Conservation (phyloP, 768 basidiomycete species). For the Lactarius pseudohatsudake region DNA sequence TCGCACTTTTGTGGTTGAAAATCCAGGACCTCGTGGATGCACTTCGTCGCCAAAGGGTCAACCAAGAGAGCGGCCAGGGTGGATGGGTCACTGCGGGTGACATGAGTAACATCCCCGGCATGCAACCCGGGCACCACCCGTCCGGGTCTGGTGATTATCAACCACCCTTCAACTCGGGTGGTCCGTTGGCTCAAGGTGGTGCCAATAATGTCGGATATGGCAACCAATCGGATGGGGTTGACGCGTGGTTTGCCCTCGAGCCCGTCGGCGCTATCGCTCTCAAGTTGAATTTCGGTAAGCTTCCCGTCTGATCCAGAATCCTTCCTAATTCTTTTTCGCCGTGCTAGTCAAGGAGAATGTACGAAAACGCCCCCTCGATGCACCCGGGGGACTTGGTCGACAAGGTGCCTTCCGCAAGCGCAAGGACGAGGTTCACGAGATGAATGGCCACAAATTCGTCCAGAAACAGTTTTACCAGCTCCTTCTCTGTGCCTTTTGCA, state of each 20-base stretch:
- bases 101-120: conserved; percentile 49
- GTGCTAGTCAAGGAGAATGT: conserved; percentile 93
- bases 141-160: conserved; percentile 28
- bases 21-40: conserved; percentile 95
- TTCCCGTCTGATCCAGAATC: conserved; percentile 16
- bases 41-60: conserved; percentile 86
- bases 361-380: conserved; percentile 92
- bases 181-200: conserved; percentile 10
- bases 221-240: conserved; percentile 69
- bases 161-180: conserved; percentile 12
- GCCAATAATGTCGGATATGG: conserved; percentile 16
- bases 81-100: conserved; percentile 96
- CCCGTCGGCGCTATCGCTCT: conserved; percentile 92
- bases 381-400: conserved; percentile 87
- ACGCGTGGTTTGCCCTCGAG: conserved; percentile 97
- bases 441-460: conserved; percentile 99
- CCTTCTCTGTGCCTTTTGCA: conserved; percentile 97
- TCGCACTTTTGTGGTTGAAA: conserved; percentile 93
- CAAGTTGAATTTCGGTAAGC: conserved; percentile 88
- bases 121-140: conserved; percentile 24
- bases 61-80: conserved; percentile 79
- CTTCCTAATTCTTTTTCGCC: conserved; percentile 13
- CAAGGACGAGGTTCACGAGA: conserved; percentile 97
- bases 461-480: conserved; percentile 98
- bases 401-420: conserved; percentile 98